phyloP scores from a whole-genome alignment of 129 eudicot genomes.

The Tanacetum coccineum region DNA sequence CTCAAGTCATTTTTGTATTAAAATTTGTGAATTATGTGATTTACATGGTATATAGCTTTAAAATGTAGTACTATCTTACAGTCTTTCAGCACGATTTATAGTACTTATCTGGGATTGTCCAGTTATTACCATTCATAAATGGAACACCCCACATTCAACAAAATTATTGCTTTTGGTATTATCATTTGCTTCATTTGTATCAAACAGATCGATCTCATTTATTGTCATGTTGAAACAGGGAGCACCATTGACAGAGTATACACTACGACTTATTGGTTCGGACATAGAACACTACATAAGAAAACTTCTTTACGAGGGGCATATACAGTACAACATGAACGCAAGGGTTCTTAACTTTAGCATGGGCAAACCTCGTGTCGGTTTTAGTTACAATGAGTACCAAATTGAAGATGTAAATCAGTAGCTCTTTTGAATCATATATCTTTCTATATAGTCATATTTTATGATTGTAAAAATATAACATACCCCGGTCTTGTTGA shows the following conservation, averaged over 20 bases:
- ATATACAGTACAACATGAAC: slow-evolving; percentile 82
- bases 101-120: too few species aligned
- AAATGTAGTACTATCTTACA: too few species aligned
- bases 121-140: too few species aligned
- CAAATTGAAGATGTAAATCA: slow-evolving; percentile 48
- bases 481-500: too few species aligned
- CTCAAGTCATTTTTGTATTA: too few species aligned
- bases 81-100: too few species aligned
- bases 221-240: slow-evolving; percentile 55
- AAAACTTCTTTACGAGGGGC: slow-evolving; percentile 73
- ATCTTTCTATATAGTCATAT: background rate
- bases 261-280: slow-evolving; percentile 84
- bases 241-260: slow-evolving; percentile 86
- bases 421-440: slow-evolving; percentile 16
- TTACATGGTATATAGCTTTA: too few species aligned
- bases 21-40: too few species aligned
- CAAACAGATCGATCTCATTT: background rate
- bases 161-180: too few species aligned
- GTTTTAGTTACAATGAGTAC: slow-evolving; percentile 57
- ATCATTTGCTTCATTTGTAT: too few species aligned
- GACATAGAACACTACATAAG: slow-evolving; percentile 91
- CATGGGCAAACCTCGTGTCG: slow-evolving; percentile 97
- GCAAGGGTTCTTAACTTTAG: slow-evolving; percentile 88
- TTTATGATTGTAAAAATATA: too few species aligned
- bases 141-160: too few species aligned